Percentiles rank a stretch among this genome's conserved stretches.
phyloP scores from a whole-genome alignment of 2,329 filamentous ascomycete genomes.

The Colletotrichum sojae region DNA sequence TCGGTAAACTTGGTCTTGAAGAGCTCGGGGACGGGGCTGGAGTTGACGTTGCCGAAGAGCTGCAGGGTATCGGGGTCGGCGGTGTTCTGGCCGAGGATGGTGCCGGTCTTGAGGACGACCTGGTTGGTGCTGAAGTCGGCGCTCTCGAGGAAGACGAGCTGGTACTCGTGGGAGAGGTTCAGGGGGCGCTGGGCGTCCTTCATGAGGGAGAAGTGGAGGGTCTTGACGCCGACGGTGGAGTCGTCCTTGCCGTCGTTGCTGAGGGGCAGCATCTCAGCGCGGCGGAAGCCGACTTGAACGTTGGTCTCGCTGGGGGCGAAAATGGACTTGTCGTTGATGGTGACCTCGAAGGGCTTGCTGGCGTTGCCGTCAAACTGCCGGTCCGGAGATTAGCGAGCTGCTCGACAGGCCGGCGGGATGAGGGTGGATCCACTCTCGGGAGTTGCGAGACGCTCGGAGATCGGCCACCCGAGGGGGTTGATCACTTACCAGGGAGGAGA shows the following conservation, averaged over 20 bases:
- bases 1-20: slow-evolving; percentile 66
- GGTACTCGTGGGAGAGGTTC: slow-evolving; percentile 74
- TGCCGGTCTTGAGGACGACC: slow-evolving; percentile 69
- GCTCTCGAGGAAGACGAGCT: slow-evolving; percentile 66
- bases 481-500: slow-evolving; percentile 55
- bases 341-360: slow-evolving; percentile 64
- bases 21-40: slow-evolving; percentile 60
- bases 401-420: too few relatives aligned
- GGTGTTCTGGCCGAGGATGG: slow-evolving; percentile 58
- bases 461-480: slow-evolving; percentile 35
- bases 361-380: slow-evolving; percentile 59
- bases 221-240: slow-evolving; percentile 70
- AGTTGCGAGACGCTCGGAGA: not conserved
- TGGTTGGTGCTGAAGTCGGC: slow-evolving; percentile 65
- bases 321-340: slow-evolving; percentile 71
- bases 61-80: slow-evolving; percentile 58
- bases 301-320: slow-evolving; percentile 65
- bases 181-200: slow-evolving; percentile 66
- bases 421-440: too few relatives aligned
- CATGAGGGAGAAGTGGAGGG: slow-evolving; percentile 72
- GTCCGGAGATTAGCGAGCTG: not conserved
- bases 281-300: slow-evolving; percentile 71
- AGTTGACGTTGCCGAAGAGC: slow-evolving; percentile 63
- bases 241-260: slow-evolving; percentile 65
- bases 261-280: slow-evolving; percentile 68